phyloP scores from a whole-genome alignment of 2,329 filamentous ascomycete species.

The Coniochaeta sp. region DNA sequence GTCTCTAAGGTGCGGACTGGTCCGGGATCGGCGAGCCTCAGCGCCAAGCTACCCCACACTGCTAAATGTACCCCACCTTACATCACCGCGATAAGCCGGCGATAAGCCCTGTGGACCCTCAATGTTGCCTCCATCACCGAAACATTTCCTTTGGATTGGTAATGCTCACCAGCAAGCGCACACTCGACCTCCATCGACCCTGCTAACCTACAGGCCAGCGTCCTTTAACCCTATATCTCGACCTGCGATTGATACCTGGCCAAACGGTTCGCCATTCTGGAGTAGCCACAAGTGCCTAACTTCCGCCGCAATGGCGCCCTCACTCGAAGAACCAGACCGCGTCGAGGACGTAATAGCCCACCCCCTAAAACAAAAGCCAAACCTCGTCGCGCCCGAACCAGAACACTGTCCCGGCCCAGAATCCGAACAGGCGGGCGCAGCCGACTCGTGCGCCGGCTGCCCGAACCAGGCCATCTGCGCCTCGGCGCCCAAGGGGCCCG shows the following conservation, averaged over 20 bases:
- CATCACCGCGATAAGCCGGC: background rate
- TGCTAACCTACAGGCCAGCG: background rate
- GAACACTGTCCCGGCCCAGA: constrained; percentile 94
- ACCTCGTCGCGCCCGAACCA: constrained; percentile 89
- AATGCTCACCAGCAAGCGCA: background rate
- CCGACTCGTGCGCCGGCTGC: constrained; percentile 86
- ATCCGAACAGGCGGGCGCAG: constrained; percentile 60
- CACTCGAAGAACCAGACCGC: constrained; percentile 62
- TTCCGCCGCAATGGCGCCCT: constrained; percentile 61
- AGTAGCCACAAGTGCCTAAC: too few species aligned
- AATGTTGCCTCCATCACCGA: background rate
- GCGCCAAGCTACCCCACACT: background rate
- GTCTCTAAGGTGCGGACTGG: too few species aligned
- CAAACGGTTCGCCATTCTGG: too few species aligned
- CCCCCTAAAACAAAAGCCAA: constrained; percentile 69
- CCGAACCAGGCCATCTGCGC: constrained; percentile 96
- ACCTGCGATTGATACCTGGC: too few species aligned
- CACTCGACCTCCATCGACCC: background rate
- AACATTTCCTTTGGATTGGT: background rate
- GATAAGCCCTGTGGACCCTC: background rate
- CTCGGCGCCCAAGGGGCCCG: constrained; percentile 86
- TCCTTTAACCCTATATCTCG: background rate
- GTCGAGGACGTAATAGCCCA: constrained; percentile 66
- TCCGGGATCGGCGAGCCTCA: background rate
- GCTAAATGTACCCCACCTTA: background rate